Percentiles rank a stretch among this genome's conserved stretches.
These are phyloP conservation scores for Linanthus parryae DNA, from an alignment of 148 eudicot species.

Conservation along the genomic window DNA sequence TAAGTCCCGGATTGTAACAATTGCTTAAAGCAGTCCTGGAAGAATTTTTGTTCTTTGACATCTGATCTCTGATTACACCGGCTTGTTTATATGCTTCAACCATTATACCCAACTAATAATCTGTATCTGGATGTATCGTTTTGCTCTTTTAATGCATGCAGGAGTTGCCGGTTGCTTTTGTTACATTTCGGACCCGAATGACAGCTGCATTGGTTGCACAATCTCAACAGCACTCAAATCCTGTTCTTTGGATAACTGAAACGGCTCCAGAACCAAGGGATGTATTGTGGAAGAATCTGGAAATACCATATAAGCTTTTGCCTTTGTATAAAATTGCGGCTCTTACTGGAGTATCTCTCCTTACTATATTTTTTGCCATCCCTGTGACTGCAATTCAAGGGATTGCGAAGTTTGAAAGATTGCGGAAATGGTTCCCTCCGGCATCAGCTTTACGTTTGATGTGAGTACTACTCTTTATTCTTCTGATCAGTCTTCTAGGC, in stretches of 20 bases:
- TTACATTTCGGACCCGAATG: constrained; percentile 69
- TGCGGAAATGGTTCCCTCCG: constrained; percentile 93
- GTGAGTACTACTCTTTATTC: constrained; percentile 40
- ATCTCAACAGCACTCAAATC: constrained; percentile 76
- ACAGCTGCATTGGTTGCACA: constrained; percentile 77
- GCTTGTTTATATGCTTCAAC: no score
- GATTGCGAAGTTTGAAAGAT: constrained; percentile 71
- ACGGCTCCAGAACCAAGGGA: constrained; percentile 94
- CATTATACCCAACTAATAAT: no score
- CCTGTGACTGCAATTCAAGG: constrained; percentile 96
- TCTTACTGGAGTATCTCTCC: constrained; percentile 52
- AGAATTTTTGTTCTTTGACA: no score
- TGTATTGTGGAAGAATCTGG: constrained; percentile 70
- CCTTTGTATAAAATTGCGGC: constrained; percentile 60
- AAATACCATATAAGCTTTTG: constrained; percentile 50
- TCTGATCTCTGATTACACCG: no score
- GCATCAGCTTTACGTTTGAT: constrained; percentile 75
- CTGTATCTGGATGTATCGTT: no score
- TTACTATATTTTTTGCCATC: constrained; percentile 76
- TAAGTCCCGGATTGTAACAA: no score
- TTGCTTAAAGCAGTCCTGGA: no score
- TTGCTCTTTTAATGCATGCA: constrained; percentile 11
- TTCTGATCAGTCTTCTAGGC: no score
- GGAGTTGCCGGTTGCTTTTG: constrained; percentile 93
- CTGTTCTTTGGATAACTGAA: constrained; percentile 80